A percentile compares a stretch with the other conserved stretches of the same genome.
These are phyloP conservation scores for Handroanthus guayacan DNA, from an alignment of 257 asterid genomes.

Conservation along the genomic window DNA sequence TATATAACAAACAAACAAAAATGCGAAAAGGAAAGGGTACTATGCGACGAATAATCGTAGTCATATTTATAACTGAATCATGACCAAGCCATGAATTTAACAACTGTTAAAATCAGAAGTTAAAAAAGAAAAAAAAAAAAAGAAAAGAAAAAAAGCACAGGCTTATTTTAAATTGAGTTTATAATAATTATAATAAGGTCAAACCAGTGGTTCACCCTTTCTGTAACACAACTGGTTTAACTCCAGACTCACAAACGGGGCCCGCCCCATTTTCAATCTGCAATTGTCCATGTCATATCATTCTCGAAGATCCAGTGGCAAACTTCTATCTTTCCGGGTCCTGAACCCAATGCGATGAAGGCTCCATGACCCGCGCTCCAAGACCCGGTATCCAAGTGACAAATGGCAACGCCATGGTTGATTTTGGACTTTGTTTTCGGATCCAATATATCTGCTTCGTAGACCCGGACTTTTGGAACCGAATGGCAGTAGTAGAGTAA, in stretches of 20 bases:
- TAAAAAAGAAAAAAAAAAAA: slow-evolving; percentile 9
- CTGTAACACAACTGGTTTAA: slow-evolving; percentile 59
- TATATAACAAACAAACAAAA: slow-evolving; percentile 20
- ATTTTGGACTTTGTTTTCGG: slow-evolving; percentile 56
- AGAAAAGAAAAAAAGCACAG: slow-evolving; percentile 29
- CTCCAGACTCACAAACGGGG: slow-evolving; percentile 24
- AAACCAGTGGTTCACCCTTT: slow-evolving; percentile 61
- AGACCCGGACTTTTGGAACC: slow-evolving; percentile 91
- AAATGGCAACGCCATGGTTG: slow-evolving; percentile 85
- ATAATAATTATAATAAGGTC: slow-evolving; percentile 42
- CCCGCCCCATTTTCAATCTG: slow-evolving; percentile 44
- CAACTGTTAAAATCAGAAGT: slow-evolving; percentile 29
- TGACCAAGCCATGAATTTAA: slow-evolving; percentile 13
- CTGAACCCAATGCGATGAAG: slow-evolving; percentile 71
- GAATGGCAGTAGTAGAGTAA: slow-evolving; percentile 90
- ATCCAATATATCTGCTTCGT: slow-evolving; percentile 82
- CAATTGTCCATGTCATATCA: slow-evolving; percentile 83
- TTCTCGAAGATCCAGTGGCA: slow-evolving; percentile 95
- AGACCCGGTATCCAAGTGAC: slow-evolving; percentile 77
- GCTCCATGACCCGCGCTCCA: slow-evolving; percentile 95
- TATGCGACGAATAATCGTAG: neutral
- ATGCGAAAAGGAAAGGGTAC: neutral
- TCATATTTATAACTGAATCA: slow-evolving; percentile 19
- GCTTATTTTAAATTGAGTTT: slow-evolving; percentile 41
- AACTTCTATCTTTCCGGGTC: slow-evolving; percentile 88